Conservation (phyloP, 108 stramenopile species). For the Pseudonitzschia pungens region DNA sequence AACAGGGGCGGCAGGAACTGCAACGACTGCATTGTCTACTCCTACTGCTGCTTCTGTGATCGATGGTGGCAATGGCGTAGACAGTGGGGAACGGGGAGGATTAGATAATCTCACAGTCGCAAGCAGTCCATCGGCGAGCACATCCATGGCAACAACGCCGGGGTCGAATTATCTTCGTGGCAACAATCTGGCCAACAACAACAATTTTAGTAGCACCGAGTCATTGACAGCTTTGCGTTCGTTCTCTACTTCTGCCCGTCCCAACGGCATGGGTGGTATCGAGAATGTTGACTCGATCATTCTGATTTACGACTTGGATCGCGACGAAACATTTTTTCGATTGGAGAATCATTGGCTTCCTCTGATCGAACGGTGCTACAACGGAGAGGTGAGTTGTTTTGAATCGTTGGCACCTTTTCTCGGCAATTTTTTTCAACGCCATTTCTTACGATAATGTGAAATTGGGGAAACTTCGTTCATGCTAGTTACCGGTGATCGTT, state of each 20-base stretch:
- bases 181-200: not conserved
- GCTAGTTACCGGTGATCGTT: conserved; percentile 71
- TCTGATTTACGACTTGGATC: conserved; percentile 80
- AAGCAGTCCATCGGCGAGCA: conserved; percentile 3
- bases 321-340: conserved; percentile 71
- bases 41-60: not conserved
- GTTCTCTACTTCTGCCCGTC: conserved; percentile 11
- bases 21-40: not conserved
- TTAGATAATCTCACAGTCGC: conserved; percentile 1
- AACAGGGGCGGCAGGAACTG: conserved; percentile 15
- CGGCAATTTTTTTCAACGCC: not conserved
- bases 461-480: not conserved
- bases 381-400: conserved; percentile 53
- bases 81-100: conserved; percentile 2
- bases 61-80: not conserved
- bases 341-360: conserved; percentile 83
- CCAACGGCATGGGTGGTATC: conserved; percentile 26
- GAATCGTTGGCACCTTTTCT: not conserved
- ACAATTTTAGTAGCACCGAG: not conserved
- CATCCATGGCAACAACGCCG: conserved; percentile 11
- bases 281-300: conserved; percentile 73
- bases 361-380: conserved; percentile 74
- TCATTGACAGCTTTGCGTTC: conserved; percentile 2
- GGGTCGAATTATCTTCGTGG: not conserved
- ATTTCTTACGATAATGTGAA: not conserved